Evolutionary conservation across 176 grass and related monocot species (phyloP).

Genomic region (Puya raimondii): DNA sequence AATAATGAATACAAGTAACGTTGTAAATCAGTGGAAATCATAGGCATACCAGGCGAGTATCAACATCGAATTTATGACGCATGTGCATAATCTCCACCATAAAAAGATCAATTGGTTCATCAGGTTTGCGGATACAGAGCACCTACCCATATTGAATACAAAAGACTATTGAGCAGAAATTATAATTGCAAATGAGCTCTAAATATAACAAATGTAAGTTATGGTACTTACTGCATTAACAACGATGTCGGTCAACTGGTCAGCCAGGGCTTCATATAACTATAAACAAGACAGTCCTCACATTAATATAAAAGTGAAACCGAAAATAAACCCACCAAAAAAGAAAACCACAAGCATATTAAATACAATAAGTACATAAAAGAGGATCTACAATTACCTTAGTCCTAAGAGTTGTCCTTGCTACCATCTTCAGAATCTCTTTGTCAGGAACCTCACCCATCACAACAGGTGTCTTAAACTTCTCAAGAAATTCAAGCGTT

Average conservation of each 20-base stretch:
- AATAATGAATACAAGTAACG: no score
- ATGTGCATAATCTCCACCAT: conserved; percentile 99
- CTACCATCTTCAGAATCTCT: conserved; percentile 91
- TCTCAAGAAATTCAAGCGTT: conserved; percentile 90
- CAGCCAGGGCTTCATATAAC: conserved; percentile 88
- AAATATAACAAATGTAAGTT: conserved; percentile 5
- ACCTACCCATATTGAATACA: conserved; percentile 37
- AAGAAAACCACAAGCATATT: neutral
- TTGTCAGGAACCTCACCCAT: conserved; percentile 77
- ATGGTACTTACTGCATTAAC: conserved; percentile 55
- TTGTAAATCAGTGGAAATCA: neutral
- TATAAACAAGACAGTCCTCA: neutral
- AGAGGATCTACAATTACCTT: conserved; percentile 40
- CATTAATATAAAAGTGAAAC: conserved; percentile 8
- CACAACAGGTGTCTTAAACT: conserved; percentile 70
- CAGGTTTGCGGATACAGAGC: conserved; percentile 58
- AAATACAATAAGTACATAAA: neutral
- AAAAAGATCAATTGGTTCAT: conserved; percentile 91
- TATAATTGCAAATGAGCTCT: neutral
- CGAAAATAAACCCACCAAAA: neutral
- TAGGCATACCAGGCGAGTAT: conserved; percentile 69
- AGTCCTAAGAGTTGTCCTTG: conserved; percentile 88
- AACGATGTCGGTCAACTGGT: conserved; percentile 81
- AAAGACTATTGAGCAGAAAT: neutral
- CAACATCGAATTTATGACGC: conserved; percentile 95